phyloP scores from a whole-genome alignment of 2,329 filamentous ascomycete genomes.

The Sphaerulina vaccinii region DNA sequence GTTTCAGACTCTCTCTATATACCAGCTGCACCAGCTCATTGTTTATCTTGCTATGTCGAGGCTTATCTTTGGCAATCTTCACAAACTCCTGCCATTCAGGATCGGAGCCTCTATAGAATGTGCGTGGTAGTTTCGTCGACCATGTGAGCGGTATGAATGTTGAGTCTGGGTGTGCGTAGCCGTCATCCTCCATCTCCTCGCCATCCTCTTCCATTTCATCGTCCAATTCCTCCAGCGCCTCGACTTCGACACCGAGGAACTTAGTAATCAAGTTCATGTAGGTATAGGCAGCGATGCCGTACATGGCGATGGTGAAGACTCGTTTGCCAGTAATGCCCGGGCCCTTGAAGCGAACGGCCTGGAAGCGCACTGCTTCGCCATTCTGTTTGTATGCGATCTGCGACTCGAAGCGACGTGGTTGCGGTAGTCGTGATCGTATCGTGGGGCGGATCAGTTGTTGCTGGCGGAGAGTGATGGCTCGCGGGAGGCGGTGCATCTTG shows the following conservation, averaged over 20 bases:
- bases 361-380: slow-evolving; percentile 28
- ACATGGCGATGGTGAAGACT: slow-evolving; percentile 26
- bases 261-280: slow-evolving; percentile 29
- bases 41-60: slow-evolving; percentile 42
- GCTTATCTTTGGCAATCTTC: slow-evolving; percentile 45
- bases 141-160: slow-evolving; percentile 52
- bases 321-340: slow-evolving; percentile 38
- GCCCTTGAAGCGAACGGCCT: slow-evolving; percentile 43
- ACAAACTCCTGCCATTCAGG: slow-evolving; percentile 55
- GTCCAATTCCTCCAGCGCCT: slow-evolving; percentile 29
- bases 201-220: slow-evolving; percentile 22
- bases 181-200: slow-evolving; percentile 35
- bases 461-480: slow-evolving; percentile 32
- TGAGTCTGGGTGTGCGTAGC: slow-evolving; percentile 38
- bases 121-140: slow-evolving; percentile 42
- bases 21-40: slow-evolving; percentile 42
- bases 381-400: slow-evolving; percentile 19
- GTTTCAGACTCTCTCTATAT: slow-evolving; percentile 33
- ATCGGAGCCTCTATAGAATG: slow-evolving; percentile 52
- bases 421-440: slow-evolving; percentile 10
- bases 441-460: slow-evolving; percentile 19
- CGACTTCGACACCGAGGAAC: slow-evolving; percentile 33
- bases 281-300: slow-evolving; percentile 24
- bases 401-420: slow-evolving; percentile 15
- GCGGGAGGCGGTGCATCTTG: slow-evolving; percentile 33